A percentile compares a stretch with the other conserved stretches of the same genome.
phyloP scores from a whole-genome alignment of 2,329 filamentous ascomycete species.

The Mycocentrospora acerina region DNA sequence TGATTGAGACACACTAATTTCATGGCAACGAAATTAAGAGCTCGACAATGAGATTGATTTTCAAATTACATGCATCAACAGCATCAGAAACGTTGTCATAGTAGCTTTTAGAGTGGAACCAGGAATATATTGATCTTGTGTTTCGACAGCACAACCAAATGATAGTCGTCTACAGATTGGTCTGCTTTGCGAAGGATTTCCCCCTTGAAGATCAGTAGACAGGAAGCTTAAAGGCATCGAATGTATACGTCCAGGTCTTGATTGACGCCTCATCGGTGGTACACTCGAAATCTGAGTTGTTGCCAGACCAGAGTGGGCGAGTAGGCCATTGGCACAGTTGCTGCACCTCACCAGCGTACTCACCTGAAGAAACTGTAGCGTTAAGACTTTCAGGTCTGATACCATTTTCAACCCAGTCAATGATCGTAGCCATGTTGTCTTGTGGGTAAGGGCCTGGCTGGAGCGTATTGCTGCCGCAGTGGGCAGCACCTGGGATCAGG shows the following conservation, averaged over 20 bases:
- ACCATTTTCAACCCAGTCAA: conserved; percentile 57
- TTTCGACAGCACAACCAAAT: too few relatives aligned
- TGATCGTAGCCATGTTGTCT: conserved; percentile 39
- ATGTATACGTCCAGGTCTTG: conserved; percentile 44
- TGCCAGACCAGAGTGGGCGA: conserved; percentile 43
- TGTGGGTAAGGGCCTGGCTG: conserved; percentile 45
- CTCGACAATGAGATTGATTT: too few relatives aligned
- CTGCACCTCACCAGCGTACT: conserved; percentile 39
- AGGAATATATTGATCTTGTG: too few relatives aligned
- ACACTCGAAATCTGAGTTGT: conserved; percentile 41
- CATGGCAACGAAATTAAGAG: too few relatives aligned
- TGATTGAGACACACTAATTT: too few relatives aligned
- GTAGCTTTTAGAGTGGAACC: too few relatives aligned
- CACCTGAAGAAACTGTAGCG: conserved; percentile 35
- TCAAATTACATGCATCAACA: too few relatives aligned
- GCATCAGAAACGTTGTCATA: too few relatives aligned
- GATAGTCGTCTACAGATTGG: too few relatives aligned
- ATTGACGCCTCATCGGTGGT: conserved; percentile 43
- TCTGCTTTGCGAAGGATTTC: too few relatives aligned
- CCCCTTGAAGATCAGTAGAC: too few relatives aligned
- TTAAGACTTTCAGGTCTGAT: conserved; percentile 49
- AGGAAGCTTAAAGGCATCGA: conserved; percentile 44
- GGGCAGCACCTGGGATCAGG: conserved; percentile 56
- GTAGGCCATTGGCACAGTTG: conserved; percentile 47
- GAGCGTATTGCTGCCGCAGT: conserved; percentile 45